Evolutionary conservation across 495 filamentous ascomycete species (phyloP), one percentile per base, ranked within the genome.

Genomic region (Hypomontagnella monticulosa): DNA sequence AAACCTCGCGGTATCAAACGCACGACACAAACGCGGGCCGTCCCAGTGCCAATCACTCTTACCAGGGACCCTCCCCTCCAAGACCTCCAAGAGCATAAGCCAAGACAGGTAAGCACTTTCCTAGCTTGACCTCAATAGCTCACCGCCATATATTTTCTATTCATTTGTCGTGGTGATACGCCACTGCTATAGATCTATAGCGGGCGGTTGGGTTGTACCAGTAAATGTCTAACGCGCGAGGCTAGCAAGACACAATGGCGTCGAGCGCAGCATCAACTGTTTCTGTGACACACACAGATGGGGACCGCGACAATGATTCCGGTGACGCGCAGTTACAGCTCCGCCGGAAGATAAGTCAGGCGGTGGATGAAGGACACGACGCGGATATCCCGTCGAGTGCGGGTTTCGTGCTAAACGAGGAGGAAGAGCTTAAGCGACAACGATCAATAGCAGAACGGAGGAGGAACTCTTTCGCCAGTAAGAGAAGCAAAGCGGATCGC

Each of bases 311-410:
- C 36, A 57, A 54, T 42, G 67, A 65, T 16, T 38, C 48, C 18
- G 46, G 44, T 15, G 66, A 67, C 32, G 43, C 20, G 36, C 61
- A 43, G 38, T 49, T 73, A 1, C 66, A 74, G 43, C 58, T 75
- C 7, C 60, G 67, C 41, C 73, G 68, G 38, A 74, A 76, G 54
- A 72, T 72, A 47, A 70, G 68, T 19, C 75, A 77, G 49, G 76
- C 75, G 10, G 30, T 75, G 1, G 75, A 76, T 42, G 80, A 82
- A 49, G 80, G 79, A 4, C 81, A 84, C 57, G 80, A 84, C 62
- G 80, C 79, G 48, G 80, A 84, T 61, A 78, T 81, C 23, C 79
- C 79, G 15, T 78, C 78, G 2, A 78, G 73, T 51, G 70, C 76
- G 33, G 78, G 76, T 15, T 78, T 73, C 33, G 55, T 81, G 0